Base-by-base conservation (phyloP, 2,329 filamentous ascomycete species). In the Aureobasidium mangrovei region DNA sequence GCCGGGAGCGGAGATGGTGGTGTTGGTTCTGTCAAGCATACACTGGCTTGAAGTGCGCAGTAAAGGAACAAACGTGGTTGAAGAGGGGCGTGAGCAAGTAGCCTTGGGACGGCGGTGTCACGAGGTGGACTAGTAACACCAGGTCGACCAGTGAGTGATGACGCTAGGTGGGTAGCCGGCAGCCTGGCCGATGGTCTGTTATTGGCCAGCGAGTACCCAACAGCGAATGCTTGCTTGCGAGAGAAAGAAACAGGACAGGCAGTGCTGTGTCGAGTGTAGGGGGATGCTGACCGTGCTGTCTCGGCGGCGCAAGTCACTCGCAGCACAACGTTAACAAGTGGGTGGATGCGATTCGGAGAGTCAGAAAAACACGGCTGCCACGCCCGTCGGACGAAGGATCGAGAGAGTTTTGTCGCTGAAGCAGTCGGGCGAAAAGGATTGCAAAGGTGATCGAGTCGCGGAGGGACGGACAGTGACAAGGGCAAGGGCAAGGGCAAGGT, bases 41-140 rank as follows among this genome's bases (percentile, higher is more conserved):
- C 53, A 54, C 42, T 3, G 28, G 36, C n/a, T 43, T 40, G 40
- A 18, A 18, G 12, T 24, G n/a, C 1, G 26, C 9, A 4, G 31
- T 40, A 31, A 36, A 29, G 33, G 31, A 53, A 31, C 26, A 24
- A 26, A 24, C 10, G 40, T 43, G 7, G 31, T 35, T 36, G 32
- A 38, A 26, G 31, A 44, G 49, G 39, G 31, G 49, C 40, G 39
- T 42, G 9, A 2, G 36, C 29, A 7, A 12, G 47, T 51, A 24
- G 28, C 10, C 38, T 43, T 35, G 39, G 12, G 31, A 4, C 24
- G 39, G 26, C 35, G 18, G 49, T 53, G 49, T 53, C 49, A 53
- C 49, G 49, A 53, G 49, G 49, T 36, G n/a, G 32, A 43, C 26
- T 29, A 53, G 49, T 53, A 53, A 10, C 49, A 53, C 49, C 49